Base-by-base conservation (phyloP, 495 filamentous ascomycete genomes). In the Xylaria telfairii region DNA sequence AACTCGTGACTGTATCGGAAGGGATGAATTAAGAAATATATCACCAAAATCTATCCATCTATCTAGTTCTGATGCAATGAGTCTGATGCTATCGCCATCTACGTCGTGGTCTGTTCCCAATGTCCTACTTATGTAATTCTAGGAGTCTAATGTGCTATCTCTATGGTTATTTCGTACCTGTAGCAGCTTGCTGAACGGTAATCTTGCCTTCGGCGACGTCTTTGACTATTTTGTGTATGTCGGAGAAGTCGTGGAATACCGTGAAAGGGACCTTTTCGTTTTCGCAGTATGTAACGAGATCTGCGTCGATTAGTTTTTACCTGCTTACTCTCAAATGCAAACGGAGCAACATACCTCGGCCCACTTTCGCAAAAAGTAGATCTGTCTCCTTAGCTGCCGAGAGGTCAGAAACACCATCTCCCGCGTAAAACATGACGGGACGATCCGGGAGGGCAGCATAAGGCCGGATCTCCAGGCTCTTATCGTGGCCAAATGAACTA, bases 401-500 rank as follows among this genome's bases (percentile, higher is more conserved):
- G 53, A 97, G 83, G 76, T 97, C 94, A 1, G 92, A 95, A 0
- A 97, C 92, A 32, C 94, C 94, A 70, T 97, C 94, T 59, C 94
- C 94, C 30, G 94, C 94, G 73, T 97, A 97, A 71, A 97, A 90
- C 78, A 97, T 86, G 12, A 87, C 87, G 0, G 94, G 94, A 65
- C 93, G 84, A 68, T 90, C 82, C 0, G 93, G 91, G 13, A 96
- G 85, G 54, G 79, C 77, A n/a, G 91, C 88, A 77, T 97, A 98
- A 1, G 91, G 92, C 72, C 92, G 89, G 74, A 99, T 94, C 72
- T 92, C 92, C 44, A 93, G 80, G 37, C 90, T 92, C 86, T 99
- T 98, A 85, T 99, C 95, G 74, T 99, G 95, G 12, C 95, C 95
- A 73, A 95, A 96, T 60, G 89, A 86, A 74, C 92, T 95, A 69